Base-by-base conservation (phyloP, 2,329 filamentous ascomycete genomes). In the Fusarium pseudograminearum region DNA sequence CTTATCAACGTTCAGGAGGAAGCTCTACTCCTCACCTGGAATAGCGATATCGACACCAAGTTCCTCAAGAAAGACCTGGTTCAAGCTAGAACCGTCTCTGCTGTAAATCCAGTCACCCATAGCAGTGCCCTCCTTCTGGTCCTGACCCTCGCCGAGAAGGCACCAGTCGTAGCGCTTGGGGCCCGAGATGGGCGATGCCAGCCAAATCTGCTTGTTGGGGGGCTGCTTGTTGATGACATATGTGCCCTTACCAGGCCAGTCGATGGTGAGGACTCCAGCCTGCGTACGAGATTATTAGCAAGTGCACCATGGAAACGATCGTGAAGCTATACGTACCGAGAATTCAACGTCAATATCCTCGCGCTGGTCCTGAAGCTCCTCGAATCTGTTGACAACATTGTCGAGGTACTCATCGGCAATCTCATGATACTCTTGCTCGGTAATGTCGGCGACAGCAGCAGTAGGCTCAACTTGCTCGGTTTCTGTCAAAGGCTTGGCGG, bases 191-290 rank as follows among this genome's bases (percentile, higher is more conserved):
- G 96, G 96, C 44, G 93, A 97, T 38, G 93, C 96, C 46, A 98
- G 89, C 96, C 96, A 99, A 77, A 99, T 97, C 78, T 92, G 96
- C 84, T 94, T 96, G 85, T 98, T 98, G 22, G 95, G 94, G 0
- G 96, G 96, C 80, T 99, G 96, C 81, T 99, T 99, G 87, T 99
- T 99, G 82, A 99, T 87, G 64, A 99, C 93, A 78, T 97, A 99
- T 31, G 89, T 95, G 67, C 94, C 94, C 52, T 89, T 84, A 15
- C 85, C 83, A 2, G 89, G 88, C 73, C 93, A 88, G 9, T 83
- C 85, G 75, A 98, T 85, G 68, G 90, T 94, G 73, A 98, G 86
- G 58, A 98, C 94, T 57, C 96, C 95, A 56, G 93, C 88, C 94
- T 98, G 74, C 46, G 28, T 42, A 51, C 40, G 30, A n/a, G 34